Evolutionary conservation across 2,329 filamentous ascomycete genomes (phyloP).

Genomic region (Dactylellina haptotyla): DNA sequence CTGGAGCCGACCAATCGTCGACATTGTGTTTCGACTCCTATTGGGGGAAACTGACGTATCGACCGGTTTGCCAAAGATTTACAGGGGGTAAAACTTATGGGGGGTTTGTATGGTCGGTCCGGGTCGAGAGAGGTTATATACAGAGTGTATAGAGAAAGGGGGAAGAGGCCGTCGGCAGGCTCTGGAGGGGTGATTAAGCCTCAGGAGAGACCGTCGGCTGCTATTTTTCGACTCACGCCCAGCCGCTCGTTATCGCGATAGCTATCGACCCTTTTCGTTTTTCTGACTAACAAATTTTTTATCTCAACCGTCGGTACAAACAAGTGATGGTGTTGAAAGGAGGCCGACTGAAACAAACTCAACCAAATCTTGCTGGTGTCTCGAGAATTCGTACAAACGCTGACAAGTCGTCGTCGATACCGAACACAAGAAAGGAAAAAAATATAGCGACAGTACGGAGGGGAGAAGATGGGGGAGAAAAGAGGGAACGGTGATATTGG

Average conservation of each 20-base stretch:
- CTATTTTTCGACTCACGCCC: constrained; percentile 12
- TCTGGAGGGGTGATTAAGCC: not conserved
- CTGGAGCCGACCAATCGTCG: constrained; percentile 46
- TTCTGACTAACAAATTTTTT: constrained; percentile 5
- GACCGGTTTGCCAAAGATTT: not conserved
- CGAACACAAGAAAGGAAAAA: not conserved
- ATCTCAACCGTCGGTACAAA: constrained; percentile 1
- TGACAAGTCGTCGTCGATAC: constrained; percentile 34
- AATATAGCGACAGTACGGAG: not conserved
- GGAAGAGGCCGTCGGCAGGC: not conserved
- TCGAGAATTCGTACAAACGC: constrained; percentile 13
- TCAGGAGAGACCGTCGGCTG: not conserved
- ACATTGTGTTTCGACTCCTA: constrained; percentile 27
- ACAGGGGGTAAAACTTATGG: constrained; percentile 14
- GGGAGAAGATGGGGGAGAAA: not conserved
- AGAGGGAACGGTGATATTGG: constrained; percentile 3
- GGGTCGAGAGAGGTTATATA: not conserved
- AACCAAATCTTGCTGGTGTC: constrained; percentile 20
- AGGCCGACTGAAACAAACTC: constrained; percentile 34
- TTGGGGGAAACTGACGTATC: not conserved
- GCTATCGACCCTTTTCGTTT: constrained; percentile 14
- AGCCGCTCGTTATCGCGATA: constrained; percentile 13
- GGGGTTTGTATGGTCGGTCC: not conserved
- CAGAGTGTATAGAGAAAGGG: not conserved
- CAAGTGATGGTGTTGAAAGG: constrained; percentile 24